These are phyloP conservation scores for Mycena venus DNA, from an alignment of 768 basidiomycete species.

Conservation along the genomic window DNA sequence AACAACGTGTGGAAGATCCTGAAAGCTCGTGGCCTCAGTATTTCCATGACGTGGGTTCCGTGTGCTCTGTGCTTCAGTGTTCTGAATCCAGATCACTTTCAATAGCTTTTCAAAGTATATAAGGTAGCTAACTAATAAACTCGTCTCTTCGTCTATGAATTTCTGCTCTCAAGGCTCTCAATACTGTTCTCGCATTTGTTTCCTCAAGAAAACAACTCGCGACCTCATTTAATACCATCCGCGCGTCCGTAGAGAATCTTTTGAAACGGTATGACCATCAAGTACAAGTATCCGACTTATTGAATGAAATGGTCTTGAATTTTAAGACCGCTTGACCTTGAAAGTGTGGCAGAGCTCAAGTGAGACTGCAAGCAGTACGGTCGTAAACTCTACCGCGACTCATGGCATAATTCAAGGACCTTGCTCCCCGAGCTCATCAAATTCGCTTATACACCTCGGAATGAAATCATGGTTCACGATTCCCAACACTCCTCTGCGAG, in stretches of 20 bases:
- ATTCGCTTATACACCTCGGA: slow-evolving; percentile 83
- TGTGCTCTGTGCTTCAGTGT: not conserved
- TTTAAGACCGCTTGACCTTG: slow-evolving; percentile 81
- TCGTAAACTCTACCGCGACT: not conserved
- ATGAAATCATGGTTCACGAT: slow-evolving; percentile 71
- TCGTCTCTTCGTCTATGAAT: not conserved
- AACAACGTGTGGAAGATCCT: slow-evolving; percentile 34
- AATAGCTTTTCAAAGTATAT: slow-evolving; percentile 55
- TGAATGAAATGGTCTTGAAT: slow-evolving; percentile 7
- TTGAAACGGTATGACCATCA: slow-evolving; percentile 70
- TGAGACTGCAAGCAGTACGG: slow-evolving; percentile 46
- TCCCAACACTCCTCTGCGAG: slow-evolving; percentile 36
- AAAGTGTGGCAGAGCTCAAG: slow-evolving; percentile 88
- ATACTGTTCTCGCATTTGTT: slow-evolving; percentile 90
- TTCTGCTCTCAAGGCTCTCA: slow-evolving; percentile 71
- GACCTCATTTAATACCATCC: slow-evolving; percentile 81
- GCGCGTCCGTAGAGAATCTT: slow-evolving; percentile 84
- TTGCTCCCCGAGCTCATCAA: slow-evolving; percentile 85
- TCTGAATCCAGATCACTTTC: slow-evolving; percentile 3
- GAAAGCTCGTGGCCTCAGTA: slow-evolving; percentile 69
- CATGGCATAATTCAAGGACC: slow-evolving; percentile 59
- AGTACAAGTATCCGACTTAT: not conserved
- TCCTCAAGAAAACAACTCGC: slow-evolving; percentile 86
- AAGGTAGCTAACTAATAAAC: slow-evolving; percentile 47
- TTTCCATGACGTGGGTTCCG: slow-evolving; percentile 65